Evolutionary conservation across 1,284 basidiomycete species (phyloP).

Genomic region (Vanrija pseudolonga): DNA sequence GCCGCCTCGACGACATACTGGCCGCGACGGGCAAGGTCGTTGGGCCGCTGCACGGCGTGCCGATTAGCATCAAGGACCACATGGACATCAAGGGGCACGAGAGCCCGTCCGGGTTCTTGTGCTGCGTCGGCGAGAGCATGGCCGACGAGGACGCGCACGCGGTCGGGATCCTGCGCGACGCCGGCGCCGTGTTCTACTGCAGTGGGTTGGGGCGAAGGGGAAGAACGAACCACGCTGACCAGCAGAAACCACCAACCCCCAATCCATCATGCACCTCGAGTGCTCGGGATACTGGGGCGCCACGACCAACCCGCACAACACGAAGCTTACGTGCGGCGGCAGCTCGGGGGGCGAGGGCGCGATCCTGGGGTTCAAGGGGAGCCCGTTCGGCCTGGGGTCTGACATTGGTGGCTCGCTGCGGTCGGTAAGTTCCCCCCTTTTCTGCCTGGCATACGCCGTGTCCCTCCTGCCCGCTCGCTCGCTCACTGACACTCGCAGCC

Average conservation of each 20-base stretch:
- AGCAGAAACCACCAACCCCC: constrained; percentile 7
- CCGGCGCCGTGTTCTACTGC: constrained; percentile 16
- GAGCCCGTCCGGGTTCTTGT: constrained; percentile 12
- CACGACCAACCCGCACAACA: constrained; percentile 44
- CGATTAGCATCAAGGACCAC: constrained; percentile 58
- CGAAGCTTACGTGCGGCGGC: constrained; percentile 39
- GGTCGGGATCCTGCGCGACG: constrained; percentile 12
- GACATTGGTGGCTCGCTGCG: constrained; percentile 60
- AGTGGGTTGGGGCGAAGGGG: not conserved
- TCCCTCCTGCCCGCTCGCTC: no score
- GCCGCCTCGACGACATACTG: constrained; percentile 58
- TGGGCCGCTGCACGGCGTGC: constrained; percentile 62
- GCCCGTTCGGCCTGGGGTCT: constrained; percentile 44
- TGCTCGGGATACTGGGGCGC: constrained; percentile 26
- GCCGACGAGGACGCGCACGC: constrained; percentile 17
- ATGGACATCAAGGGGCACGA: constrained; percentile 44
- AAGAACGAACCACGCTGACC: not conserved
- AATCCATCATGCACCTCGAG: constrained; percentile 20
- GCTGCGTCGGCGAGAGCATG: constrained; percentile 5
- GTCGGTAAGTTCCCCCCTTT: no score
- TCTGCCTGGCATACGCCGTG: no score
- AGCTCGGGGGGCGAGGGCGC: constrained; percentile 50
- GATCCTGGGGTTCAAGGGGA: constrained; percentile 42
- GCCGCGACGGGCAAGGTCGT: constrained; percentile 52
- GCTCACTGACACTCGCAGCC: no score